Percentiles rank a stretch among this genome's conserved stretches.
phyloP scores from a whole-genome alignment of 352 stramenopile genomes.

The Globisporangium spinosum region DNA sequence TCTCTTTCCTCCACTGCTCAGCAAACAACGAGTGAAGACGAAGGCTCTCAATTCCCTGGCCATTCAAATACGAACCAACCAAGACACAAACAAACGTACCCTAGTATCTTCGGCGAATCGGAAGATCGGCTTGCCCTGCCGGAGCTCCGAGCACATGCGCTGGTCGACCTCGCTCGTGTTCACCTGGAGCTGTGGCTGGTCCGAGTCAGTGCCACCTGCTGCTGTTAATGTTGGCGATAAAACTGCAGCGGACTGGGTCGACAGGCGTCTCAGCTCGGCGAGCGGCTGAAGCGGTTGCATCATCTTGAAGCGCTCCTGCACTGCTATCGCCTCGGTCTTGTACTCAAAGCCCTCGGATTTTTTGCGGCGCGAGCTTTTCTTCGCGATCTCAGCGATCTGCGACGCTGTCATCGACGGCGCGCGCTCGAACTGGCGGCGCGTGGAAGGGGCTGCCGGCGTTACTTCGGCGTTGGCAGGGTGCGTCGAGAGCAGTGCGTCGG shows the following conservation, averaged over 20 bases:
- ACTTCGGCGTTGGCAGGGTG: background rate
- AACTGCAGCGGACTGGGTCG: background rate
- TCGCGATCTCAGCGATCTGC: slow-evolving; percentile 8
- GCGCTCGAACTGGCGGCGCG: slow-evolving; percentile 16
- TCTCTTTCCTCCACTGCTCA: slow-evolving; percentile 34
- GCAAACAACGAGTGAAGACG: background rate
- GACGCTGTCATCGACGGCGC: slow-evolving; percentile 11
- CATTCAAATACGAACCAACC: background rate
- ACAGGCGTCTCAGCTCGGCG: background rate
- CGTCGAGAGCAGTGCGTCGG: slow-evolving; percentile 9
- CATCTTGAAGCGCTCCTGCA: slow-evolving; percentile 10
- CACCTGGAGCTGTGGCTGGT: background rate
- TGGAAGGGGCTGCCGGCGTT: background rate
- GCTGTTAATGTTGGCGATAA: background rate
- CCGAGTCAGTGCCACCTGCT: slow-evolving; percentile 2
- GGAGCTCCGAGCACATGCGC: slow-evolving; percentile 13
- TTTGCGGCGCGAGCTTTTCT: slow-evolving; percentile 9
- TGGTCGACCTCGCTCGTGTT: background rate
- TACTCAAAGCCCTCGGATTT: slow-evolving; percentile 15
- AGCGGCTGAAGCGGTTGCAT: slow-evolving; percentile 5
- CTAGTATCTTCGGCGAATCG: slow-evolving; percentile 19
- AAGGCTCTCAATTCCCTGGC: too few species aligned
- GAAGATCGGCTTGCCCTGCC: slow-evolving; percentile 19
- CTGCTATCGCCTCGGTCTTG: slow-evolving; percentile 6
- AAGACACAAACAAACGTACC: background rate